A percentile compares a stretch with the other conserved stretches of the same genome.
Conservation (phyloP, 768 basidiomycete genomes). For the Boletus pseudo-olivaceus region DNA sequence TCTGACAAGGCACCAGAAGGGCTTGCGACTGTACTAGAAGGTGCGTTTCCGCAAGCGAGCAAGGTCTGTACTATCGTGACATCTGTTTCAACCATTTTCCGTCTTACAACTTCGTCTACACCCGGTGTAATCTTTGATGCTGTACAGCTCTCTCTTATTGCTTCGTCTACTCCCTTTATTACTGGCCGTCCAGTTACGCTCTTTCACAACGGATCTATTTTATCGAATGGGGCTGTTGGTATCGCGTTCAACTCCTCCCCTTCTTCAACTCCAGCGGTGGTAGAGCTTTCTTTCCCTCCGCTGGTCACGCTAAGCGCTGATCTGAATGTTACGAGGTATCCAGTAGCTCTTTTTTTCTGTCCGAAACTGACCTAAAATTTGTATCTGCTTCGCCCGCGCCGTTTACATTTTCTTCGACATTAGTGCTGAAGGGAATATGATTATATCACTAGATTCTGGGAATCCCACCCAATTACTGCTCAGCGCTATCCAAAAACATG, state of each 20-base stretch:
- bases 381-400: not conserved
- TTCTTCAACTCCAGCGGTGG: constrained; percentile 5
- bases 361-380: not conserved
- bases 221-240: constrained; percentile 68
- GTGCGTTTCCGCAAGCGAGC: constrained; percentile 40
- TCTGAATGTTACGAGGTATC: constrained; percentile 55
- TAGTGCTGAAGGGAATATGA: constrained; percentile 68
- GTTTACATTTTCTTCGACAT: not conserved
- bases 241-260: constrained; percentile 41
- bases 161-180: constrained; percentile 74
- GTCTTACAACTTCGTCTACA: not conserved
- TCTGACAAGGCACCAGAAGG: constrained; percentile 59
- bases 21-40: constrained; percentile 41
- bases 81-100: not conserved
- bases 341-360: not conserved
- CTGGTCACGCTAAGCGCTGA: constrained; percentile 40
- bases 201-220: constrained; percentile 51
- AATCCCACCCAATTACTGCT: constrained; percentile 66
- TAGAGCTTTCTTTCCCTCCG: constrained; percentile 35
- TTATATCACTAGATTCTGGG: constrained; percentile 50
- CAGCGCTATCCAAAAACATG: constrained; percentile 42
- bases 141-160: constrained; percentile 59
- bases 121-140: not conserved
- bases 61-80: constrained; percentile 40
- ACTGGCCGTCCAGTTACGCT: constrained; percentile 74